Evolutionary conservation across 306 rosid species (phyloP), one percentile per base, ranked within the genome.

Genomic region (Trifolium fragiferum): DNA sequence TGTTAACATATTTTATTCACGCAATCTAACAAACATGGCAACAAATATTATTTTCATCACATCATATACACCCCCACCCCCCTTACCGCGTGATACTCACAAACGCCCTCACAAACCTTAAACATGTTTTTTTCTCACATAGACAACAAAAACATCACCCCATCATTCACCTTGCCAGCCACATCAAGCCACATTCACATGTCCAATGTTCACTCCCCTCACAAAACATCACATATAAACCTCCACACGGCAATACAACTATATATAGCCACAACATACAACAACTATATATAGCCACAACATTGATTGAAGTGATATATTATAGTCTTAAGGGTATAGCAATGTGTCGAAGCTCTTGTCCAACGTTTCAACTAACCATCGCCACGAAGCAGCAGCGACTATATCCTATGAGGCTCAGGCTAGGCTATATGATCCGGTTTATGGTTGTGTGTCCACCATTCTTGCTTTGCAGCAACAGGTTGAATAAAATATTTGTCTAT

Each of bases 371-470:
- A 63, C 70, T 8, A 66, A 38, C 72, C 91, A 81, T 33, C 86
- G 95, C 32, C 78, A 84, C 0, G 96, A 90, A 38, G 90, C 88
- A 0, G 92, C 88, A 6, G 81, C 86, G 6, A 86, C 93, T 14
- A 79, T 93, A 0, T 80, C 80, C 0, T 93, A 90, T 27, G 93
- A 93, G 85, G 96, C 98, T 76, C 98, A 90, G 15, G 91, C 98
- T 13, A 82, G 98, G 74, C 58, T 93, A n/a, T 79, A 89, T 3
- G 93, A 93, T 55, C 98, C 98, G 0, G 88, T 90, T 50, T 83
- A 86, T 63, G 96, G 96, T 13, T 93, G 98, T 20, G 84, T 90
- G 27, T 82, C 98, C 67, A 89, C 91, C 70, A 74, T 93, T 15
- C 78, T 82, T 41, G 85, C 87, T 49, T 80, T 93, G 46, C 95